Conservation (phyloP, 208 protist species). For the Leishmania guyanensis region DNA sequence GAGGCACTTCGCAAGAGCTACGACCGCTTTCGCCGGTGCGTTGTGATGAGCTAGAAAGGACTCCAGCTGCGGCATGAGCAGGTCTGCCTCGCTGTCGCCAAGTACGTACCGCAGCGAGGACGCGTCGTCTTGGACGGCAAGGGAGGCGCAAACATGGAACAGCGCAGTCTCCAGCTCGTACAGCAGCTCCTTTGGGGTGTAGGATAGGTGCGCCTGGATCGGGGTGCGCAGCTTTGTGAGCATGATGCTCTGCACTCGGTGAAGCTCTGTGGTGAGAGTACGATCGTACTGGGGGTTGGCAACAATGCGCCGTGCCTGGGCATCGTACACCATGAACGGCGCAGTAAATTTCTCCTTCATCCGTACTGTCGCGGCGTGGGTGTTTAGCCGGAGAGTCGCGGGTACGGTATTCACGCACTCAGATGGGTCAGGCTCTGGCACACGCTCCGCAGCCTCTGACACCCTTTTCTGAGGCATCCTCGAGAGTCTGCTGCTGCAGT, state of each 20-base stretch:
- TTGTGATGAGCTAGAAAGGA: constrained; percentile 42
- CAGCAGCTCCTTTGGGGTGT: constrained; percentile 61
- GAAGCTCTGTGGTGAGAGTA: constrained; percentile 34
- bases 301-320: constrained; percentile 38
- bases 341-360: constrained; percentile 51
- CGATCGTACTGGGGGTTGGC: constrained; percentile 52
- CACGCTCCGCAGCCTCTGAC: background rate
- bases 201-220: constrained; percentile 19
- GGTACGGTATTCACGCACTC: background rate
- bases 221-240: constrained; percentile 43
- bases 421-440: background rate
- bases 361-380: constrained; percentile 18
- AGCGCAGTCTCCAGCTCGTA: constrained; percentile 50
- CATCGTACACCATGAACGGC: constrained; percentile 67
- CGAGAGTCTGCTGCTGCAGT: background rate
- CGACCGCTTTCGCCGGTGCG: constrained; percentile 43
- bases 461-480: background rate
- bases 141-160: constrained; percentile 45
- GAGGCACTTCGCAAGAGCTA: constrained; percentile 52
- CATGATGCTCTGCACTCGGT: constrained; percentile 46
- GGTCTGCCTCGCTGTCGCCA: constrained; percentile 39
- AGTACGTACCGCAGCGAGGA: constrained; percentile 22
- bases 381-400: background rate
- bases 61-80: constrained; percentile 44
- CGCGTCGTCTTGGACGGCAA: constrained; percentile 31